Evolutionary conservation across 805 yeast genomes (phyloP).

Genomic region (Ogataea dorogensis): DNA sequence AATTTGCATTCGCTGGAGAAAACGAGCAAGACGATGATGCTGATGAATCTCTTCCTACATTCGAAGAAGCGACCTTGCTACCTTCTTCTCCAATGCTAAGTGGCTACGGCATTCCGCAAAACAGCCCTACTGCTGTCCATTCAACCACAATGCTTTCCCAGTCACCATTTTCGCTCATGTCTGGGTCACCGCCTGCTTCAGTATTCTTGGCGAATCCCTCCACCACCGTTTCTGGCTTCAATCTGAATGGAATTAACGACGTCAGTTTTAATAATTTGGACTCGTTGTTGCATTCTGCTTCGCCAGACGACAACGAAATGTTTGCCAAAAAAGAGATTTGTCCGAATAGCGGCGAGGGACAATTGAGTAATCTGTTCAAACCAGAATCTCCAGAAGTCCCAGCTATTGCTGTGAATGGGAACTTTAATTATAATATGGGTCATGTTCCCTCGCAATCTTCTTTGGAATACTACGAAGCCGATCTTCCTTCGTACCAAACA

Average conservation of each 20-base stretch:
- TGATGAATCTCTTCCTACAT: constrained; percentile 47
- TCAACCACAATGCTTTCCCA: constrained; percentile 34
- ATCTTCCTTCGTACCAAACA: constrained; percentile 30
- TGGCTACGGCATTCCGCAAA: constrained; percentile 35
- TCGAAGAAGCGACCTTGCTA: constrained; percentile 59
- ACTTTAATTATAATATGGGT: constrained; percentile 4
- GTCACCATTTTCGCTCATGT: constrained; percentile 37
- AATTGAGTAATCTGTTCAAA: constrained; percentile 18
- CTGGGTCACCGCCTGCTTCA: constrained; percentile 26
- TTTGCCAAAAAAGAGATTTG: constrained; percentile 17
- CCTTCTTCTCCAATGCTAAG: constrained; percentile 46
- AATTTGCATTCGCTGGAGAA: constrained; percentile 14
- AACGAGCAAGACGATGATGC: constrained; percentile 13
- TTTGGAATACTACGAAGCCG: constrained; percentile 22
- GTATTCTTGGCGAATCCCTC: constrained; percentile 11
- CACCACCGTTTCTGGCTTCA: constrained; percentile 5
- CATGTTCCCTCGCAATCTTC: constrained; percentile 30
- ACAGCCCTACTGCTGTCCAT: constrained; percentile 34
- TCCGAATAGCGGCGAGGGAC: constrained; percentile 13
- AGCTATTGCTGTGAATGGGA: constrained; percentile 8
- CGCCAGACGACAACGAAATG: constrained; percentile 6
- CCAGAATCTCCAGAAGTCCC: constrained; percentile 4
- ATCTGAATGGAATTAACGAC: constrained; percentile 8
- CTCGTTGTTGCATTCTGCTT: constrained; percentile 20
- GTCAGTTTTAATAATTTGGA: constrained; percentile 24